These are phyloP conservation scores for Globisporangium orthogonon DNA, from an alignment of 352 stramenopile species.

Conservation along the genomic window DNA sequence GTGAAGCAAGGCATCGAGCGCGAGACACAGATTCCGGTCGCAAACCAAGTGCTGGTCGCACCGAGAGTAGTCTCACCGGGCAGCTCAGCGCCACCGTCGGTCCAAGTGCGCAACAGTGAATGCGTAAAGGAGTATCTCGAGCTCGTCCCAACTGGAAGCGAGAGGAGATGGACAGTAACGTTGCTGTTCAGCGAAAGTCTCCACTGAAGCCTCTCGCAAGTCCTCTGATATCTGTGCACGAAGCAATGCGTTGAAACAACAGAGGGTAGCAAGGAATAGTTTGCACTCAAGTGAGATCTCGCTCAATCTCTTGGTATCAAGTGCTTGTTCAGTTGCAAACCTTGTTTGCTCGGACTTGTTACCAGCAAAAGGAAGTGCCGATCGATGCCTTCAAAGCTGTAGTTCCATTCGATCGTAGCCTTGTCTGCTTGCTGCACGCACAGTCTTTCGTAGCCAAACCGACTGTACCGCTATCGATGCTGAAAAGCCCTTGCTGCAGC, in stretches of 20 bases:
- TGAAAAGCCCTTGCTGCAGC: neutral
- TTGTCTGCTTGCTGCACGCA: neutral
- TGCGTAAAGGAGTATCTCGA: slow-evolving; percentile 9
- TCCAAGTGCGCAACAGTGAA: slow-evolving; percentile 7
- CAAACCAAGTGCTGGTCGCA: slow-evolving; percentile 13
- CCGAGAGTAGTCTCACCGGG: neutral
- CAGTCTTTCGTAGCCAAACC: too few relatives aligned
- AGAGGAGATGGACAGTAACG: slow-evolving; percentile 18
- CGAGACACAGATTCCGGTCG: slow-evolving; percentile 8
- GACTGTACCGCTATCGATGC: too few relatives aligned
- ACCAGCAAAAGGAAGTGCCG: too few relatives aligned
- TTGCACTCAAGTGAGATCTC: neutral
- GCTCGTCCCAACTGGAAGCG: slow-evolving; percentile 2
- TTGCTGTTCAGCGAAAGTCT: slow-evolving; percentile 29
- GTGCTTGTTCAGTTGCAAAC: neutral
- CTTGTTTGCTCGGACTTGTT: neutral
- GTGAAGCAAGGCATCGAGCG: slow-evolving; percentile 15
- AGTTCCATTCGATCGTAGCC: neutral
- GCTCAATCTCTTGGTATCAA: neutral
- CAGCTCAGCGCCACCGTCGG: neutral
- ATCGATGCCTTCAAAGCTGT: too few relatives aligned
- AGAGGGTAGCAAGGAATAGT: neutral
- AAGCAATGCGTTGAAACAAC: neutral
- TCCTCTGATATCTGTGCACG: too few relatives aligned
- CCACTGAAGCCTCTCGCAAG: neutral